A percentile compares a stretch with the other conserved stretches of the same genome.
Conservation (phyloP, 805 yeast species). For the Candida sanyiensis region DNA sequence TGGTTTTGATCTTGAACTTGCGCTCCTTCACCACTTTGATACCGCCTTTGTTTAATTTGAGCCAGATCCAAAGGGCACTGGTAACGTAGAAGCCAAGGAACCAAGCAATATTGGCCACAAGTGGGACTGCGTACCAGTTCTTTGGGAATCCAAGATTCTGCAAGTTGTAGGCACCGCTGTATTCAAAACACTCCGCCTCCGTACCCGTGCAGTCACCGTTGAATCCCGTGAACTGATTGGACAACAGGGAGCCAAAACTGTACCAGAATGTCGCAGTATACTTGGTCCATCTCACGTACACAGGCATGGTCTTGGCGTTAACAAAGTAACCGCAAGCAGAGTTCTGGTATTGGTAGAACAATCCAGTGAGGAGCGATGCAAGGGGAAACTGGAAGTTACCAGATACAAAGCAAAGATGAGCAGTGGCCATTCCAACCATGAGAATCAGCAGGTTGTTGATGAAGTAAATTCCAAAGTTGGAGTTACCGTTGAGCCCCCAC, state of each 20-base stretch:
- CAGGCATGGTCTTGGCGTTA: constrained; percentile 67
- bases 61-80: constrained; percentile 37
- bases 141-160: constrained; percentile 52
- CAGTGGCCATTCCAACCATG: constrained; percentile 49
- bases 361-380: constrained; percentile 16
- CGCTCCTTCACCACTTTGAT: constrained; percentile 20
- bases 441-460: constrained; percentile 52
- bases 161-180: constrained; percentile 50
- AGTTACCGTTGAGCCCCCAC: constrained; percentile 58
- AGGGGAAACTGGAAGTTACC: constrained; percentile 19
- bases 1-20: background rate
- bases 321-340: constrained; percentile 80
- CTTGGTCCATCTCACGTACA: constrained; percentile 77
- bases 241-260: constrained; percentile 57
- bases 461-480: constrained; percentile 56
- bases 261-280: constrained; percentile 72
- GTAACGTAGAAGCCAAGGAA: constrained; percentile 49
- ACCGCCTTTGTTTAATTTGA: constrained; percentile 32
- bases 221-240: constrained; percentile 59
- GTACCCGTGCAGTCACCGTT: constrained; percentile 55
- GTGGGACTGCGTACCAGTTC: constrained; percentile 63
- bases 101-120: constrained; percentile 55
- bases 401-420: constrained; percentile 31
- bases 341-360: constrained; percentile 43
- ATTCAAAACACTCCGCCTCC: constrained; percentile 39